Evolutionary conservation across 768 basidiomycete genomes (phyloP).

Genomic region (Mycena indigotica): DNA sequence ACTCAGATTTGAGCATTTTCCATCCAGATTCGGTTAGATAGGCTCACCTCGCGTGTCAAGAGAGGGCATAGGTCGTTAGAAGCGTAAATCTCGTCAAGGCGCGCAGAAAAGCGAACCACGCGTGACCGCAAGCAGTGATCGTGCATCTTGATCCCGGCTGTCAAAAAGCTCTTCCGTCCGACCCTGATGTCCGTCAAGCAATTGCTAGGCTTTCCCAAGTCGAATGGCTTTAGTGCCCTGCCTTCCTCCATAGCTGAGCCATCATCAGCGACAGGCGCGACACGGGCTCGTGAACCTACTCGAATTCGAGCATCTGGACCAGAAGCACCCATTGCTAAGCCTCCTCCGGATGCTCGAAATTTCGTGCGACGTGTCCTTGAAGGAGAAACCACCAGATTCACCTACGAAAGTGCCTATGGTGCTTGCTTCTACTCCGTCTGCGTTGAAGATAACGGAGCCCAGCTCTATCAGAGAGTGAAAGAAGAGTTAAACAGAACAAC

Average conservation of each 20-base stretch:
- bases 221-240: background rate
- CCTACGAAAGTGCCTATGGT: slow-evolving; percentile 58
- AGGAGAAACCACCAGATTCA: slow-evolving; percentile 22
- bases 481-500: slow-evolving; percentile 63
- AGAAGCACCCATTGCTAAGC: background rate
- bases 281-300: background rate
- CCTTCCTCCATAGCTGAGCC: background rate
- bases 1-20: background rate
- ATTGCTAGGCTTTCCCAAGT: background rate
- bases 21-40: background rate
- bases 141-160: background rate
- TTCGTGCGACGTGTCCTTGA: background rate
- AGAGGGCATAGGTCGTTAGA: slow-evolving; percentile 37
- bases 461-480: slow-evolving; percentile 58
- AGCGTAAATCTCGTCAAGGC: slow-evolving; percentile 19
- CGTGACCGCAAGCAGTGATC: background rate
- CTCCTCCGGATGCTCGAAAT: background rate
- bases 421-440: slow-evolving; percentile 60
- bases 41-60: slow-evolving; percentile 41
- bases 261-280: background rate
- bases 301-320: background rate
- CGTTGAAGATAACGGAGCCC: slow-evolving; percentile 54
- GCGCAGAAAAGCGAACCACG: slow-evolving; percentile 3
- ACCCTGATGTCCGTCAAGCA: background rate
- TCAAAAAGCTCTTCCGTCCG: background rate